A percentile compares a stretch with the other conserved stretches of the same genome.
Conservation (phyloP, 768 basidiomycete species). For the Tylopilus balloui region DNA sequence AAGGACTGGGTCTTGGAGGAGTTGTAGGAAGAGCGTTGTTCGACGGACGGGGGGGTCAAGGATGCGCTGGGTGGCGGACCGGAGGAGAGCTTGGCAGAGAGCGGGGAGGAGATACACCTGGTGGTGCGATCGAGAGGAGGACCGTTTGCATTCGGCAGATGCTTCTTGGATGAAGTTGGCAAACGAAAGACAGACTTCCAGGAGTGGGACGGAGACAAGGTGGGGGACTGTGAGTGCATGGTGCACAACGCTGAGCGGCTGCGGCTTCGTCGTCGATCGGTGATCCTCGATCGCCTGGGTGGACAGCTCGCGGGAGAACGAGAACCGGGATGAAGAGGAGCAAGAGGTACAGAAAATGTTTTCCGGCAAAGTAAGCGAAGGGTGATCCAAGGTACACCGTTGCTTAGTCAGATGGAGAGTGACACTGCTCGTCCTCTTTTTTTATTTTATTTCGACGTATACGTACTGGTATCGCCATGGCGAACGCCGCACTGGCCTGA, state of each 20-base stretch:
- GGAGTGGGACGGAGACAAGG: slow-evolving; percentile 26
- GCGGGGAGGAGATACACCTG: slow-evolving; percentile 28
- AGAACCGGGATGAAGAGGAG: slow-evolving; percentile 2
- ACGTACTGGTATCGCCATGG: too few species aligned
- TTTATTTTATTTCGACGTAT: background rate
- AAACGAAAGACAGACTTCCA: slow-evolving; percentile 80
- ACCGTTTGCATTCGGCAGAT: slow-evolving; percentile 30
- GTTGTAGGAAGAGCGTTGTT: slow-evolving; percentile 71
- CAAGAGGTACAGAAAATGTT: slow-evolving; percentile 18
- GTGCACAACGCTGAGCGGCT: background rate
- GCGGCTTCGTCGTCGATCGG: slow-evolving; percentile 23
- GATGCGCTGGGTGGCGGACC: slow-evolving; percentile 44
- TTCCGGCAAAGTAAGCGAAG: slow-evolving; percentile 15
- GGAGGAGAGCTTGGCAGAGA: slow-evolving; percentile 12
- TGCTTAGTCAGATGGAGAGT: slow-evolving; percentile 32
- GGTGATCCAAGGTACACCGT: slow-evolving; percentile 10
- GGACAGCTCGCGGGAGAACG: slow-evolving; percentile 11
- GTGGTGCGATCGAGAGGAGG: slow-evolving; percentile 46
- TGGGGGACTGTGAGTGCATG: slow-evolving; percentile 27
- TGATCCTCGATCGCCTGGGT: slow-evolving; percentile 20
- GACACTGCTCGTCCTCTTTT: slow-evolving; percentile 14
- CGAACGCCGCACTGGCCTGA: background rate
- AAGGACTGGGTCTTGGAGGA: slow-evolving; percentile 74
- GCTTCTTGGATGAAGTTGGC: slow-evolving; percentile 62
- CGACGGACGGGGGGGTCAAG: slow-evolving; percentile 49